Percentiles rank a stretch among this genome's conserved stretches.
These are phyloP conservation scores for Aspergillus transmontanensis DNA, from an alignment of 2,329 filamentous ascomycete genomes.

Conservation along the genomic window DNA sequence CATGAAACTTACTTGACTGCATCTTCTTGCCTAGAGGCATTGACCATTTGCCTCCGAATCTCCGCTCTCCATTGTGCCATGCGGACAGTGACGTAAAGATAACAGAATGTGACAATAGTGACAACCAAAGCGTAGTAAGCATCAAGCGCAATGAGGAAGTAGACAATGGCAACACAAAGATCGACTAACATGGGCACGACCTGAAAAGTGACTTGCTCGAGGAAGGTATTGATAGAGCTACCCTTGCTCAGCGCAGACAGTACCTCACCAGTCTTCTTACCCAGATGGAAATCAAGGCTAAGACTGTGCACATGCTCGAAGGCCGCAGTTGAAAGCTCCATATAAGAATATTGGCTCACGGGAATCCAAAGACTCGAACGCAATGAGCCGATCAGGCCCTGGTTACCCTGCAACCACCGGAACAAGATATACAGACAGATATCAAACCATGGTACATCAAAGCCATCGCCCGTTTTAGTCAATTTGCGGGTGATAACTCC, in stretches of 20 bases:
- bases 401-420: constrained; percentile 82
- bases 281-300: constrained; percentile 93
- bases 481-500: constrained; percentile 78
- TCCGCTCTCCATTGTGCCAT: constrained; percentile 93
- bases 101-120: constrained; percentile 88
- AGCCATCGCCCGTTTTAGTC: constrained; percentile 56
- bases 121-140: constrained; percentile 89
- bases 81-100: constrained; percentile 93
- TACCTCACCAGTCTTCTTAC: constrained; percentile 95
- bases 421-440: constrained; percentile 77
- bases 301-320: constrained; percentile 97
- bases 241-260: constrained; percentile 95
- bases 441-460: constrained; percentile 69
- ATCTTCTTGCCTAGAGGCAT: constrained; percentile 90
- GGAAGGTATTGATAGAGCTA: constrained; percentile 91
- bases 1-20: constrained; percentile 72
- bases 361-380: constrained; percentile 92
- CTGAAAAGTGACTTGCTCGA: constrained; percentile 95
- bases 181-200: constrained; percentile 95
- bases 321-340: constrained; percentile 87
- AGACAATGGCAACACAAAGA: constrained; percentile 79
- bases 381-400: constrained; percentile 80
- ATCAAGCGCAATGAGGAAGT: constrained; percentile 78
- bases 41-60: constrained; percentile 90
- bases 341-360: constrained; percentile 94